Base-by-base conservation (phyloP, 2,329 filamentous ascomycete genomes). In the Neophaeococcomyces aloes region DNA sequence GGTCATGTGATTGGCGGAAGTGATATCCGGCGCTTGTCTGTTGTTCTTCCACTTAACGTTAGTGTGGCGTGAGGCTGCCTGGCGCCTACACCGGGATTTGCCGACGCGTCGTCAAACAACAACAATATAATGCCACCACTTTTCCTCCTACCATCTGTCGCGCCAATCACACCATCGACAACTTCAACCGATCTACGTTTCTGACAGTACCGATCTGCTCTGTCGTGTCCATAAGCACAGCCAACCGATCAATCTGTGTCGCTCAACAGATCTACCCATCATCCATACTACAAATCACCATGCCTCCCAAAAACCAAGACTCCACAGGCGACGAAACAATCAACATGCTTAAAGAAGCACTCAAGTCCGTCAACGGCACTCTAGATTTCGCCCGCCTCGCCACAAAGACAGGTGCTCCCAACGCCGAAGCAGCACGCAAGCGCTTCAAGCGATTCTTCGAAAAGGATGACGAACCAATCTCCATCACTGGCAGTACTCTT, bases 361-460 rank as follows among this genome's bases (percentile, higher is more conserved):
- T 54, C 47, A 53, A 53, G 33, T 42, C 46, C 42, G 42, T 38
- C 34, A 49, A 52, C 25, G 46, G 47, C 27, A 40, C 11, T 17
- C 36, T 51, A 31, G 46, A 53, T 42, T 53, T 48, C 39, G 47
- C 51, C 2, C 36, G 29, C 3, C 30, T 53, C 15, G 44, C 49
- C 6, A 29, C 30, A 13, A 46, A 46, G 14, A 44, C 44, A 8
- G 44, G 42, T 3, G 49, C 53, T 45, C 48, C 49, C 27, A 42
- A 17, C 31, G 50, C 45, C 15, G 53, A 50, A 30, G 53, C 53
- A 35, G 35, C 19, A n/a, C 18, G 37, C 6, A 43, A 42, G 30
- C 29, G 39, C n/a, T 17, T 32, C 29, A 38, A 31, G 15, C 23
- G 23, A 7, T 38, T 33, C 27, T 39, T 38, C 10, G 29, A 38